Base-by-base conservation (phyloP, 1,284 basidiomycete genomes). In the Ustilago sp. region DNA sequence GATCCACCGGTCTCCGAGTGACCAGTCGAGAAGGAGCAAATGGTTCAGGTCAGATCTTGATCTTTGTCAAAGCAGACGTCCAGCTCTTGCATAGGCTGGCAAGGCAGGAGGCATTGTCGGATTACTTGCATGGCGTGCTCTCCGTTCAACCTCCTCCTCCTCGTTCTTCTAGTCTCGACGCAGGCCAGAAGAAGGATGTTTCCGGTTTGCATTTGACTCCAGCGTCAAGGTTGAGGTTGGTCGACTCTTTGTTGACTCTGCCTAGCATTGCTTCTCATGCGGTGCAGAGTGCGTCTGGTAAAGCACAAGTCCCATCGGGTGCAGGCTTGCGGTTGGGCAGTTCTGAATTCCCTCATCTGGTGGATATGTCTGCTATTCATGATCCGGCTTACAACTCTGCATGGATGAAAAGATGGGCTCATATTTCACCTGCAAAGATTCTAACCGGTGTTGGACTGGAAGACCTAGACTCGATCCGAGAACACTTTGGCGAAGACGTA, bases 401-500 rank as follows among this genome's bases (percentile, higher is more conserved):
- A 3, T 86, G 85, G 85, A 59, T 86, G 35, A 72, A 79, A 38
- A 54, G 76, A 2, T 85, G 80, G 82, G 60, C 74, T n/a, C 75
- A 78, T 54, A 72, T 71, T 28, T 67, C 70, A 1, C 66, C 77
- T 17, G 50, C 63, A 31, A 70, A 79, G 13, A 52, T 79, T 3
- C 55, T 78, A 32, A 68, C 75, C 23, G 76, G 80, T 45, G 74
- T 85, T 15, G 69, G 65, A 0, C 41, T 80, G 17, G 54, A 68
- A 34, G 82, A 85, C 35, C 76, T 86, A 35, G 85, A 85, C 48
- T 73, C 74, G 32, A 69, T 86, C 38, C 75, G 84, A 15, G 74
- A 74, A 52, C 81, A 86, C 51, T 83, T 84, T 51, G 85, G 85
- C n/a, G 85, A 83, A 51, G 70, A 84, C n/a, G 64, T 85, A 12